A percentile compares a stretch with the other conserved stretches of the same genome.
These are phyloP conservation scores for Phytophthora palmivora DNA, from an alignment of 352 stramenopile genomes.

Conservation along the genomic window DNA sequence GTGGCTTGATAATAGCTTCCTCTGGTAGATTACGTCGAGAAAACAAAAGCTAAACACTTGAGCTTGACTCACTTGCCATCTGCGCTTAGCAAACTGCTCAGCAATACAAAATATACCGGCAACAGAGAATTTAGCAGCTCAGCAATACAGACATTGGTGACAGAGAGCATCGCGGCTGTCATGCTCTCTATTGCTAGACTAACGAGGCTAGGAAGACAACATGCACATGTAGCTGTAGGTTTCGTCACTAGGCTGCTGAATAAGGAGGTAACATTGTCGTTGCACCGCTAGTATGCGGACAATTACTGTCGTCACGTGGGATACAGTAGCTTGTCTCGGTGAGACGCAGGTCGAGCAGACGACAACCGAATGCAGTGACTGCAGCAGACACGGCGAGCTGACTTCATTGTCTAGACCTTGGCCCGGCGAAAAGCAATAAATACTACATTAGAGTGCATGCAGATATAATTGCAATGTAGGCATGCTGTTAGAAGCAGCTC, in stretches of 20 bases:
- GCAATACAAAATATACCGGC: background rate
- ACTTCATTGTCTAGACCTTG: too few relatives aligned
- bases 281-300: constrained; percentile 18
- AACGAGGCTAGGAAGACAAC: too few relatives aligned
- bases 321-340: constrained; percentile 21
- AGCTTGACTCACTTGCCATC: background rate
- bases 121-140: too few relatives aligned
- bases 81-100: background rate
- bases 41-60: background rate
- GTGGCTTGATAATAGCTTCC: constrained; percentile 13
- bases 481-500: too few relatives aligned
- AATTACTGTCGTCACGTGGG: constrained; percentile 16
- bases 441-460: too few relatives aligned
- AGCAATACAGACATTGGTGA: too few relatives aligned
- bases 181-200: too few relatives aligned
- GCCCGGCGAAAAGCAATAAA: too few relatives aligned
- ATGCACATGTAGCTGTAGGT: too few relatives aligned
- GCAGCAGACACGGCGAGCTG: background rate
- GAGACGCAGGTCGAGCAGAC: constrained; percentile 10
- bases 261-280: constrained; percentile 6
- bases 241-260: too few relatives aligned
- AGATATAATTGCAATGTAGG: too few relatives aligned
- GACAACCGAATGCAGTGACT: background rate
- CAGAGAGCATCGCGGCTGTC: too few relatives aligned
- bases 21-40: background rate